Evolutionary conservation across 345 rosid species (phyloP).

Genomic region (Citrus hindsii): DNA sequence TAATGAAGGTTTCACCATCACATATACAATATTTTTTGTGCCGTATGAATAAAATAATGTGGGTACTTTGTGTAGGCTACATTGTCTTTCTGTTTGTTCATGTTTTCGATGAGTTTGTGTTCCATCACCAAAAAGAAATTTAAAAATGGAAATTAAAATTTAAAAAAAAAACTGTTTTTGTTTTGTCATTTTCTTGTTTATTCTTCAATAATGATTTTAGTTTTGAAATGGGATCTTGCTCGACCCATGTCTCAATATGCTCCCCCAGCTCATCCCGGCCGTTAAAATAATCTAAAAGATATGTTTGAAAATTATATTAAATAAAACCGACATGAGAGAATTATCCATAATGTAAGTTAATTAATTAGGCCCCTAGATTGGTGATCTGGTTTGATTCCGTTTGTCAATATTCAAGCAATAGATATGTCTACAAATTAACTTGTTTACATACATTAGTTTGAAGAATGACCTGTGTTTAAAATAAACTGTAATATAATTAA

Average conservation of each 20-base stretch:
- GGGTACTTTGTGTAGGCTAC: conserved; percentile 14
- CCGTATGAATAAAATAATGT: neutral
- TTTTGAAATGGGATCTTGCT: conserved; percentile 44
- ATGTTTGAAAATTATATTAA: neutral
- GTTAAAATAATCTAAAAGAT: conserved; percentile 18
- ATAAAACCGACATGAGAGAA: neutral
- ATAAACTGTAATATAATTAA: no score
- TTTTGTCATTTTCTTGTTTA: conserved; percentile 76
- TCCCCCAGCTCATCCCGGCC: conserved; percentile 56
- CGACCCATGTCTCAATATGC: conserved; percentile 39
- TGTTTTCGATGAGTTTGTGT: conserved; percentile 25
- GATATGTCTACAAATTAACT: neutral
- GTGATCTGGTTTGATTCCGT: neutral
- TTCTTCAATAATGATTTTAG: conserved; percentile 59
- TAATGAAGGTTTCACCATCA: neutral
- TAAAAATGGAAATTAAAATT: neutral
- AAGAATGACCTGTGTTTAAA: neutral
- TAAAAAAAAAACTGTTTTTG: conserved; percentile 10
- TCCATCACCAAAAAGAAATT: neutral
- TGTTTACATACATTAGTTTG: neutral
- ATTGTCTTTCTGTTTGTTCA: conserved; percentile 20
- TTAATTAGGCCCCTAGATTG: neutral
- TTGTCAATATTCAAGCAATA: neutral
- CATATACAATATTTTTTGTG: neutral
- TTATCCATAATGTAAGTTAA: neutral